phyloP scores from a whole-genome alignment of 371 early-diverging fungal genomes.

The Smittium culicis region DNA sequence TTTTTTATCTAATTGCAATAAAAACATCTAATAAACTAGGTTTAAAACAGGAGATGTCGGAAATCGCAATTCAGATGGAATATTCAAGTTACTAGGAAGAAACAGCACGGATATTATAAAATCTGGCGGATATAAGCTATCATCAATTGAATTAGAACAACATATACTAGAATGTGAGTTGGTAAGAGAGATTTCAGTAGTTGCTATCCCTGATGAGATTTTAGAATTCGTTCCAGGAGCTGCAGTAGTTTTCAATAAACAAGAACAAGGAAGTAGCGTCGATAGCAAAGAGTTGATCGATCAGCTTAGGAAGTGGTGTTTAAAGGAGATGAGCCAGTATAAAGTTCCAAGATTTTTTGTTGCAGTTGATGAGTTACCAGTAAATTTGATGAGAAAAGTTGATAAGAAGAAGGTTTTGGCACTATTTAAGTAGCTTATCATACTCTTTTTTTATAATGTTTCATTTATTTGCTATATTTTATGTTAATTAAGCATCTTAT shows the following conservation, averaged over 20 bases:
- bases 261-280: neutral
- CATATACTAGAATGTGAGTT: constrained; percentile 44
- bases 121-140: constrained; percentile 75
- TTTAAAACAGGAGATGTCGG: no score
- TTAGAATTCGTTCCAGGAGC: constrained; percentile 69
- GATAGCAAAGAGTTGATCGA: constrained; percentile 17
- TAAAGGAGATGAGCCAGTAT: constrained; percentile 49
- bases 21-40: no score
- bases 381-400: no score
- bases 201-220: constrained; percentile 56
- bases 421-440: no score
- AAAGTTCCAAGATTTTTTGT: constrained; percentile 48
- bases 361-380: constrained; percentile 45
- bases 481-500: no score
- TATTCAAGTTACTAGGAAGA: constrained; percentile 62
- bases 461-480: no score
- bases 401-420: no score
- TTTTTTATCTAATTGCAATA: no score
- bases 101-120: constrained; percentile 74
- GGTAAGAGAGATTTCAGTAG: constrained; percentile 56
- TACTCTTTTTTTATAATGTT: no score
- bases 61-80: constrained; percentile 26
- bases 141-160: constrained; percentile 71
- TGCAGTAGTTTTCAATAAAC: constrained; percentile 35
- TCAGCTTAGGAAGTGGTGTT: constrained; percentile 37